Conservation (phyloP, 306 rosid genomes). For the Cicer arietinum region DNA sequence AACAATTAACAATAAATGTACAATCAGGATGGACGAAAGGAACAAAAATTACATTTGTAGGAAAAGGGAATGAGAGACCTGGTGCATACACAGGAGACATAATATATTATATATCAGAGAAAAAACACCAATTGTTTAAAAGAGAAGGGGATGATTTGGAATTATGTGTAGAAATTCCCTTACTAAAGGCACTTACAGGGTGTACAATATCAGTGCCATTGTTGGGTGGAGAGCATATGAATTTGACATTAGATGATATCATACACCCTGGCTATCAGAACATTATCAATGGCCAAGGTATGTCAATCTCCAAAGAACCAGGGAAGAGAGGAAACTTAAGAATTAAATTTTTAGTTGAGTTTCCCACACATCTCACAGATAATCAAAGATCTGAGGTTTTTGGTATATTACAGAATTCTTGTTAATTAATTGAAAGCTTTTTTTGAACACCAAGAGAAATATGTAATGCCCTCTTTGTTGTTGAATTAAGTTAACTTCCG, state of each 20-base stretch:
- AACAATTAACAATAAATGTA: slow-evolving; percentile 64
- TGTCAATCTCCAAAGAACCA: slow-evolving; percentile 58
- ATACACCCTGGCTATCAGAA: slow-evolving; percentile 66
- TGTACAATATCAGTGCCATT: slow-evolving; percentile 65
- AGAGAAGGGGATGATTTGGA: slow-evolving; percentile 87
- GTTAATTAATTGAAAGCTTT: slow-evolving; percentile 15
- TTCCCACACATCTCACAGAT: slow-evolving; percentile 64
- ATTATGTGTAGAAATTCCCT: slow-evolving; percentile 60
- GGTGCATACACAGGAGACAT: slow-evolving; percentile 62
- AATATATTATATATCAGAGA: slow-evolving; percentile 61
- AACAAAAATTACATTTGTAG: slow-evolving; percentile 81
- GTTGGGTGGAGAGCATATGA: slow-evolving; percentile 65
- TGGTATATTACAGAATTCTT: slow-evolving; percentile 55
- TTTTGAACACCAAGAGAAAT: background rate
- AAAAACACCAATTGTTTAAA: slow-evolving; percentile 59
- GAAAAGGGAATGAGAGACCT: slow-evolving; percentile 65
- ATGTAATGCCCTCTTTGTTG: background rate
- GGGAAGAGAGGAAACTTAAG: slow-evolving; percentile 70
- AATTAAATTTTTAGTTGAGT: slow-evolving; percentile 63
- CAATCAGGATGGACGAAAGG: slow-evolving; percentile 93
- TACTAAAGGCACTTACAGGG: slow-evolving; percentile 75
- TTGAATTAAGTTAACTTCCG: slow-evolving; percentile 8
- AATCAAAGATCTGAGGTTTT: slow-evolving; percentile 64
- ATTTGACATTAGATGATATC: slow-evolving; percentile 55
- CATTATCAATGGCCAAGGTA: slow-evolving; percentile 67